Evolutionary conservation across 2,329 filamentous ascomycete genomes (phyloP).

Genomic region (Cercospora zeina): DNA sequence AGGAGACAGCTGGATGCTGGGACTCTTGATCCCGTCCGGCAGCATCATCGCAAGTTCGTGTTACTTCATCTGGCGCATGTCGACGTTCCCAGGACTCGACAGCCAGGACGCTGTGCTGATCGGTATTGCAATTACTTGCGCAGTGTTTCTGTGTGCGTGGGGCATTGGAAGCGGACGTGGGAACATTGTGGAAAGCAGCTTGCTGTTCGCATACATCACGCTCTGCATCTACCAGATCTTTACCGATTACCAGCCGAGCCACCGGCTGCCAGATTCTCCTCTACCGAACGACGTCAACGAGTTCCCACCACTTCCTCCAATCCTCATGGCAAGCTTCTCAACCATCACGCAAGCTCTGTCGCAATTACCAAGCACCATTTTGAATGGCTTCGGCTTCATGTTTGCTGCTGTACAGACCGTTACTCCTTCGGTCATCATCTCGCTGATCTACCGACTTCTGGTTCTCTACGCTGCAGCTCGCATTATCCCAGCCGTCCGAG

Average conservation of each 20-base stretch:
- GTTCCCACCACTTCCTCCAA: slow-evolving; percentile 91
- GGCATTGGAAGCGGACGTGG: slow-evolving; percentile 91
- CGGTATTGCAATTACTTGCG: slow-evolving; percentile 86
- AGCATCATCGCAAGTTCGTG: slow-evolving; percentile 90
- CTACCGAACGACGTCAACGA: slow-evolving; percentile 64
- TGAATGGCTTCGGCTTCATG: slow-evolving; percentile 81
- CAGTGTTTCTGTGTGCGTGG: slow-evolving; percentile 88
- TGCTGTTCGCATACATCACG: slow-evolving; percentile 96
- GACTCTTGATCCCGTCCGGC: slow-evolving; percentile 80
- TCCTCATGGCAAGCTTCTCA: slow-evolving; percentile 97
- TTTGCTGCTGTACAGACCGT: slow-evolving; percentile 93
- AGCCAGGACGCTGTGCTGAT: slow-evolving; percentile 92
- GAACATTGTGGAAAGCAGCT: slow-evolving; percentile 90
- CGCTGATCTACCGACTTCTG: slow-evolving; percentile 86
- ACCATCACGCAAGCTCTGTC: slow-evolving; percentile 83
- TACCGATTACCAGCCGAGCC: slow-evolving; percentile 89
- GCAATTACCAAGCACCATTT: slow-evolving; percentile 77
- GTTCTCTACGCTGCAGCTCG: slow-evolving; percentile 94
- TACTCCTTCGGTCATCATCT: slow-evolving; percentile 93
- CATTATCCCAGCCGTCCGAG: slow-evolving; percentile 90
- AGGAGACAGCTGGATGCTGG: slow-evolving; percentile 96
- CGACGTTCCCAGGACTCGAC: slow-evolving; percentile 87
- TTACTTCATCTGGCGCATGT: slow-evolving; percentile 95
- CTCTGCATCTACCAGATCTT: slow-evolving; percentile 99
- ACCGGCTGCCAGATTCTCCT: slow-evolving; percentile 49